Evolutionary conservation across 1,284 basidiomycete genomes (phyloP), one percentile per base, ranked within the genome.

Genomic region (Singerocomus rubriflavus): DNA sequence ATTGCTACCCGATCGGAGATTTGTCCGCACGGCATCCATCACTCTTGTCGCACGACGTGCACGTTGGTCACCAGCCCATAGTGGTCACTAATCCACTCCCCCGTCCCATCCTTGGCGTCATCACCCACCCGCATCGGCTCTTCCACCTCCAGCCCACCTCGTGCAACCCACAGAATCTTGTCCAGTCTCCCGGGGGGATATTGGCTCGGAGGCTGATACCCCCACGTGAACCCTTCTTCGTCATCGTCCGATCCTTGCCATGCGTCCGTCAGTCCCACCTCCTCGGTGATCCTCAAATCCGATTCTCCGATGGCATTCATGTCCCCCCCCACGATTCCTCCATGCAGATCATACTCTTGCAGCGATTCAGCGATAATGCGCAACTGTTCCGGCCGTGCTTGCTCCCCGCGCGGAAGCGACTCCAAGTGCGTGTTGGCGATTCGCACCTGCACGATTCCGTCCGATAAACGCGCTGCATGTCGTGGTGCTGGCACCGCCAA

Each of bases 381-480:
- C 54, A 88, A 57, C 66, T 88, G 85, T 41, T 63, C 63, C 9
- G 76, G 77, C 25, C 85, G 73, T 30, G 66, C 67, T 13, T 55
- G 43, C 17, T 67, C 66, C 1, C 82, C 82, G 1, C 39, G 17
- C 0, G 71, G 69, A 38, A 83, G 60, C 17, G 83, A 84, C 67
- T 88, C 85, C 44, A 88, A 70, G 60, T 88, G 85, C 17, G 84
- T 85, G 62, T 87, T 88, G 16, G 79, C 77, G 38, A 88, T 65
- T 29, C 84, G 74, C 54, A 87, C 48, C 29, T 73, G 69, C 45
- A 73, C 71, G 37, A 72, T 73, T 40, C 71, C 61, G 32, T 67
- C 60, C 41, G 63, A 60, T 21, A 66, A 55, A n/a, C 68, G 63
- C 1, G 59, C 35, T 1, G 60, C 57, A 35, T 68, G 53, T 6